These are phyloP conservation scores for Chlamydomonas eustigma DNA, from an alignment of 139 green algal species.

Conservation along the genomic window DNA sequence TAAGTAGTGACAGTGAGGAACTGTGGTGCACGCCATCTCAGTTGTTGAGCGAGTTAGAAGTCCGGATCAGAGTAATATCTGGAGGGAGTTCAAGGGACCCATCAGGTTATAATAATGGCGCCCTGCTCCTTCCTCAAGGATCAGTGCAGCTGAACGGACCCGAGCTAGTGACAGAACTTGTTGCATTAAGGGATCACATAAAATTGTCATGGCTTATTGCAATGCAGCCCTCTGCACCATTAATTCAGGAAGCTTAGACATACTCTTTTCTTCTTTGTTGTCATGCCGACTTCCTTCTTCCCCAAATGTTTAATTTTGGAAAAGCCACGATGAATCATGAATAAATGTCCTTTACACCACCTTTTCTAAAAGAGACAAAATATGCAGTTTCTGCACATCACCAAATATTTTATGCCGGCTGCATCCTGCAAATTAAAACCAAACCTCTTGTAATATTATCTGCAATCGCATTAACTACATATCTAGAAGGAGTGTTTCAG, in stretches of 20 bases:
- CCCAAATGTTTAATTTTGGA: background rate
- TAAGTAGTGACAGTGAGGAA: constrained; percentile 26
- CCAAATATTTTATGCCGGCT: too few relatives aligned
- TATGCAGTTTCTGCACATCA: too few relatives aligned
- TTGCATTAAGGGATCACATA: background rate
- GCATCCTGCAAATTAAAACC: too few relatives aligned
- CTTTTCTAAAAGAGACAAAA: too few relatives aligned
- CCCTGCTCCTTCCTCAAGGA: background rate
- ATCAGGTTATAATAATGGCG: too few relatives aligned
- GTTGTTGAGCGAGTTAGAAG: constrained; percentile 47
- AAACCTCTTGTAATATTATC: too few relatives aligned
- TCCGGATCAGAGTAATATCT: constrained; percentile 15
- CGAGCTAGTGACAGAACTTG: background rate
- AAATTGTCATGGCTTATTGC: background rate
- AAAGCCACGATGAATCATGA: too few relatives aligned
- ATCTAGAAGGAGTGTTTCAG: too few relatives aligned
- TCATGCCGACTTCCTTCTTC: background rate
- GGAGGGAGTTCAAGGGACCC: background rate
- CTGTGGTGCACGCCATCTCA: constrained; percentile 46
- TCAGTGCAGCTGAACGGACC: background rate
- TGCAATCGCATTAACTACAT: too few relatives aligned
- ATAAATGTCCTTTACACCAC: too few relatives aligned
- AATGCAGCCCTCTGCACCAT: too few relatives aligned
- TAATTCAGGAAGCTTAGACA: too few relatives aligned
- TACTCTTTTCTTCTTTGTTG: background rate